Evolutionary conservation across 1,284 basidiomycete species (phyloP).

Genomic region (Farysia itapuensis): DNA sequence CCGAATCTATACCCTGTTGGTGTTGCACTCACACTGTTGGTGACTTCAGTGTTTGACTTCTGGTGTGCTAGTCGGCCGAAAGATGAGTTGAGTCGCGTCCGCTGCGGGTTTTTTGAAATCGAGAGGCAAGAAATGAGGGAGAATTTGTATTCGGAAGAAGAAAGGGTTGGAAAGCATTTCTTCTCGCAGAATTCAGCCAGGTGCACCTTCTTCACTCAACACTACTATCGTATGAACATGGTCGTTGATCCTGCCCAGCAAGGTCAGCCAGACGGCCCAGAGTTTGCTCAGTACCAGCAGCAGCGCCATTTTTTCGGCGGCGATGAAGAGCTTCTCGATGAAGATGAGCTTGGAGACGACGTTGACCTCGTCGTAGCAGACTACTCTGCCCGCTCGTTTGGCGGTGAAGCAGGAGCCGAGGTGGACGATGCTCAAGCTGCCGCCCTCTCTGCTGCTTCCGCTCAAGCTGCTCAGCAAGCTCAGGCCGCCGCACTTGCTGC

Average conservation of each 20-base stretch:
- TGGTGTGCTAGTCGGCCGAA: too few species aligned
- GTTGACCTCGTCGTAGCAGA: slow-evolving; percentile 43
- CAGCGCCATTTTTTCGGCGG: slow-evolving; percentile 43
- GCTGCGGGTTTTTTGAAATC: too few species aligned
- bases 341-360: slow-evolving; percentile 45
- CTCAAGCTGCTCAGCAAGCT: slow-evolving; percentile 47
- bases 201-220: too few species aligned
- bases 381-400: slow-evolving; percentile 12
- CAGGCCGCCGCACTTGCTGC: slow-evolving; percentile 51
- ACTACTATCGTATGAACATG: too few species aligned
- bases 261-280: slow-evolving; percentile 23
- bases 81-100: too few species aligned
- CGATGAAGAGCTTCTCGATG: slow-evolving; percentile 43
- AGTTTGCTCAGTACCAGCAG: slow-evolving; percentile 36
- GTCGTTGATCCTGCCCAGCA: slow-evolving; percentile 23
- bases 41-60: too few species aligned
- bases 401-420: slow-evolving; percentile 18
- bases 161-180: too few species aligned
- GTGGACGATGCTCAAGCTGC: slow-evolving; percentile 38
- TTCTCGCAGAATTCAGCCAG: too few species aligned
- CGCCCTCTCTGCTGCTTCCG: slow-evolving; percentile 44
- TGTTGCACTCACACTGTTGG: too few species aligned
- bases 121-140: too few species aligned
- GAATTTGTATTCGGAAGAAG: too few species aligned
- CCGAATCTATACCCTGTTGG: too few species aligned